Conservation (phyloP, 1,284 basidiomycete genomes). For the Moesziomyces parantarcticus region DNA sequence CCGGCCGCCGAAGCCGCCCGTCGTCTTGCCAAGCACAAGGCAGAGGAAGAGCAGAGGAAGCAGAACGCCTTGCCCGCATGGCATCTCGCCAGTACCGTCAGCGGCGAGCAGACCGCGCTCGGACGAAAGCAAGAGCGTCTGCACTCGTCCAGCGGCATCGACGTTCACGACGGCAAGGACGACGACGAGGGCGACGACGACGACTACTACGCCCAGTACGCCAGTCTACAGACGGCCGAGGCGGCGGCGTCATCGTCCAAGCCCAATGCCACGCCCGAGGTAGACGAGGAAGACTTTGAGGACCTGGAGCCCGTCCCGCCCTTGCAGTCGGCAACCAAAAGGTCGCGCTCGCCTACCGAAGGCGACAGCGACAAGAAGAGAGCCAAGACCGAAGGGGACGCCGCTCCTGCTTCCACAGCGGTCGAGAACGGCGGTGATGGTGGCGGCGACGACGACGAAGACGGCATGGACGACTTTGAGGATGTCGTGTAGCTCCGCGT, state of each 20-base stretch:
- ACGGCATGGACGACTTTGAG: slow-evolving; percentile 61
- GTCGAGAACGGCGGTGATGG: slow-evolving; percentile 2
- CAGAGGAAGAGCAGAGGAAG: slow-evolving; percentile 70
- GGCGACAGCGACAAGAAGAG: slow-evolving; percentile 33
- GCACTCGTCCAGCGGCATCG: slow-evolving; percentile 28
- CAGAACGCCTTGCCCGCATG: slow-evolving; percentile 92
- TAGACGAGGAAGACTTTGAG: slow-evolving; percentile 45
- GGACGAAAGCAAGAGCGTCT: slow-evolving; percentile 70
- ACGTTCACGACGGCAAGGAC: slow-evolving; percentile 40
- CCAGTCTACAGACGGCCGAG: slow-evolving; percentile 51
- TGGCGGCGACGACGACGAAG: slow-evolving; percentile 40
- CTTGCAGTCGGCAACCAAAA: slow-evolving; percentile 15
- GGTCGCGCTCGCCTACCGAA: slow-evolving; percentile 26
- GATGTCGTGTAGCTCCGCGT: slow-evolving; percentile 51
- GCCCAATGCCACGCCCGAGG: slow-evolving; percentile 20
- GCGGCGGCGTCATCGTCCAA: slow-evolving; percentile 50
- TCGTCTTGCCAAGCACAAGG: slow-evolving; percentile 66
- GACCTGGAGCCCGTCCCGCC: slow-evolving; percentile 38
- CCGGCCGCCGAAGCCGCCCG: slow-evolving; percentile 68
- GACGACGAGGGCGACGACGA: slow-evolving; percentile 50
- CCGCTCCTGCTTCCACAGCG: neutral
- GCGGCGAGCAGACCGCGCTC: slow-evolving; percentile 86
- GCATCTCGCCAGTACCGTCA: slow-evolving; percentile 94
- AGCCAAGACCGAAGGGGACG: slow-evolving; percentile 10
- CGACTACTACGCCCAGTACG: slow-evolving; percentile 65